Evolutionary conservation across 2,329 filamentous ascomycete genomes (phyloP), one percentile per base, ranked within the genome.

Genomic region (Alternaria atra): DNA sequence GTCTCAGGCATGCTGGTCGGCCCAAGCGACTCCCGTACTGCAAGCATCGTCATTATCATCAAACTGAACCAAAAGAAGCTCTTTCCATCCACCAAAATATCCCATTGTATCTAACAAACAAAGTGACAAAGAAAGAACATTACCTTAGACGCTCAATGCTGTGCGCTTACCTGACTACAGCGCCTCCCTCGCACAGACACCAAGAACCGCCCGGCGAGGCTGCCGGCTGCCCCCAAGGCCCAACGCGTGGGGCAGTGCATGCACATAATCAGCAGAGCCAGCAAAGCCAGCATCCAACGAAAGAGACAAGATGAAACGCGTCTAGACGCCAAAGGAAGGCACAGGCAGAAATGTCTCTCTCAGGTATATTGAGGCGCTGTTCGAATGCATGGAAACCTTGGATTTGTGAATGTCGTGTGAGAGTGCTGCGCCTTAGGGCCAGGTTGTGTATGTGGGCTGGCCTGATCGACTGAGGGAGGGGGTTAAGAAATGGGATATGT

Each of bases 231-330:
- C 35, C n/a, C 9, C 60, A 54, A 52, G 55, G 34, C 56, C 35
- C 32, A 59, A 55, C 42, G 51, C 32, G 42, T 25, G 56, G 35
- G 57, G 57, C 57, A 55, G 57, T 60, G 57, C 57, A 60, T 46
- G 23, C 47, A 40, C n/a, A 34, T 40, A 46, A 34, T 35, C 37
- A 54, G 9, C 23, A 39, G 30, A 32, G 50, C 47, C 37, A 48
- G 13, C 23, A 46, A 40, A 34, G 50, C 30, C 25, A 47, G 13
- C 40, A 25, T 30, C 40, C 35, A 55, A 42, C 51, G 12, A n/a
- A n/a, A 42, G 27, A 35, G 23, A 29, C 43, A 40, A n/a, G 27
- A 48, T 40, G 51, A 32, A 30, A 55, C 43, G 10, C 23, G 32
- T 2, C 17, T 59, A 55, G 35, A 44, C 23, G 43, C 56, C 43